These are phyloP conservation scores for Bipolaris gigantea DNA, from an alignment of 2,329 filamentous ascomycete genomes.

Conservation along the genomic window DNA sequence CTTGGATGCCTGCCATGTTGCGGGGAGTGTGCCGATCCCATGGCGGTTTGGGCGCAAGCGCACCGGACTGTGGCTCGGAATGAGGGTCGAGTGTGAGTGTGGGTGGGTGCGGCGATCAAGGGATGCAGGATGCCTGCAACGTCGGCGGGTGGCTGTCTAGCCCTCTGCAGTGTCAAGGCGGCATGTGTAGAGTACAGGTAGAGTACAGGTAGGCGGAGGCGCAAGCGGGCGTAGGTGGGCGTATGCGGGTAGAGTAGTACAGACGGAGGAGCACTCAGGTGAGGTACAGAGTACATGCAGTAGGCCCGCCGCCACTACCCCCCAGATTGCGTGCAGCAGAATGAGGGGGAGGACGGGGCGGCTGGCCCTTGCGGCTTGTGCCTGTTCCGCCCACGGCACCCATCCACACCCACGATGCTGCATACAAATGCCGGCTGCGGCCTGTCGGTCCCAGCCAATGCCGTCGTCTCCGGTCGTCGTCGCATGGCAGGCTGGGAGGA, in stretches of 20 bases:
- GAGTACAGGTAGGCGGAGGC: too few relatives aligned
- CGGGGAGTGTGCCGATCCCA: constrained; percentile 18
- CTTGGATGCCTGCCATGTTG: constrained; percentile 13
- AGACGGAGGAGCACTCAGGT: too few relatives aligned
- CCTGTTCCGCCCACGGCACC: constrained; percentile 8
- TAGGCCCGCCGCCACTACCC: too few relatives aligned
- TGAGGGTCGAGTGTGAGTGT: constrained; percentile 1
- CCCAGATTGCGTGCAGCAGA: too few relatives aligned
- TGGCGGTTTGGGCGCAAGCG: constrained; percentile 10
- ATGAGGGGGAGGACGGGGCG: constrained; percentile 21
- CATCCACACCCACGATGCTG: constrained; percentile 25
- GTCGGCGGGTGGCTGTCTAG: constrained; percentile 19
- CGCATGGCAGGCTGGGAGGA: constrained; percentile 6
- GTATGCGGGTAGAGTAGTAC: too few relatives aligned
- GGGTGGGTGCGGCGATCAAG: constrained; percentile 1
- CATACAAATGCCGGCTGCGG: constrained; percentile 38
- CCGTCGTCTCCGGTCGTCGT: not conserved
- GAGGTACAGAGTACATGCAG: too few relatives aligned
- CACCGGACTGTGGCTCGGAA: constrained; percentile 4
- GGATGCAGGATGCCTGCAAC: constrained; percentile 4
- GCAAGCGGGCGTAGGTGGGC: too few relatives aligned
- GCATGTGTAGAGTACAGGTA: too few relatives aligned
- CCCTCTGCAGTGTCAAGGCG: too few relatives aligned
- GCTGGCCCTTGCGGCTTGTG: constrained; percentile 2
- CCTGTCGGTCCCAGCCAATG: too few relatives aligned